Evolutionary conservation across 1,284 basidiomycete genomes (phyloP).

Genomic region (Malassezia caprae): DNA sequence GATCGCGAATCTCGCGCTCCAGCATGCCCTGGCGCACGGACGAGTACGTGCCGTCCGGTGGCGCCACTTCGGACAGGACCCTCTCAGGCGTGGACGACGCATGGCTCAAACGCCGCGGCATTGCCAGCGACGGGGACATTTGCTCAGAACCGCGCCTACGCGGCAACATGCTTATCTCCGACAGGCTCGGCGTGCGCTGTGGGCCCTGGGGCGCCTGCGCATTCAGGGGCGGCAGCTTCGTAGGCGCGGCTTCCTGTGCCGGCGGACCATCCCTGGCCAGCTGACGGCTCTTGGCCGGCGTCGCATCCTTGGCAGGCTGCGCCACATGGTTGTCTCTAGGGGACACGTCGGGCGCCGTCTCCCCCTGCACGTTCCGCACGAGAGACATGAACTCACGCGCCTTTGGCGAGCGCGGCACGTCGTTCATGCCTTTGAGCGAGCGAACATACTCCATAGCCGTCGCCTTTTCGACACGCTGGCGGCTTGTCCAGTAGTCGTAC

Average conservation of each 20-base stretch:
- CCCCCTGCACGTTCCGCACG: neutral
- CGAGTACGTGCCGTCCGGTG: neutral
- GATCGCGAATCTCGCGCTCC: neutral
- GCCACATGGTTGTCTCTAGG: too few relatives aligned
- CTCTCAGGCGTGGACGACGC: neutral
- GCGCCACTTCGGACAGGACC: neutral
- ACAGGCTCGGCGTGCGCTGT: too few relatives aligned
- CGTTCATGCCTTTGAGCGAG: neutral
- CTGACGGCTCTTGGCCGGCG: too few relatives aligned
- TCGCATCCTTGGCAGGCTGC: too few relatives aligned
- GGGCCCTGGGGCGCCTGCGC: too few relatives aligned
- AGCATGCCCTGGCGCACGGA: neutral
- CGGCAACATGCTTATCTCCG: too few relatives aligned
- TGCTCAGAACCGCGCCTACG: too few relatives aligned
- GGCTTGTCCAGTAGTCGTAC: slow-evolving; percentile 6
- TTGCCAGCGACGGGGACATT: neutral
- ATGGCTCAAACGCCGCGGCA: neutral
- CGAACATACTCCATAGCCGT: neutral
- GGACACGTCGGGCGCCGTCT: neutral
- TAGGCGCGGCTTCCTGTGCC: too few relatives aligned
- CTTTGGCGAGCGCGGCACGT: neutral
- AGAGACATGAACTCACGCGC: neutral
- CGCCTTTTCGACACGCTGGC: neutral
- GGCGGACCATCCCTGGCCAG: too few relatives aligned
- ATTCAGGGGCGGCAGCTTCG: too few relatives aligned